Evolutionary conservation across 345 rosid genomes (phyloP), one percentile per base, ranked within the genome.

Genomic region (Rhizophora mangle): DNA sequence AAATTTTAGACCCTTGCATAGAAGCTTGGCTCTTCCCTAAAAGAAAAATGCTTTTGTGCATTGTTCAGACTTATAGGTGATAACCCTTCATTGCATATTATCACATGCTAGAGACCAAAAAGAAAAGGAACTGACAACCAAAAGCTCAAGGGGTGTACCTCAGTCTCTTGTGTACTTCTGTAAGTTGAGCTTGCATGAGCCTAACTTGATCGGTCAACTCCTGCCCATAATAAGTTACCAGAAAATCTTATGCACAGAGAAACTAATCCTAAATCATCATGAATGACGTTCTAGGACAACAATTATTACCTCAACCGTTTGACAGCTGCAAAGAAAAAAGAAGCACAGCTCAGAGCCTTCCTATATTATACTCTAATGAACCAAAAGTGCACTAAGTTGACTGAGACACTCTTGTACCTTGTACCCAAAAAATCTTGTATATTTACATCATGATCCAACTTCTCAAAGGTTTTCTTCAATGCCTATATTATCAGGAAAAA

Each of bases 381-480:
- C 30, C 69, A 37, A 24, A 62, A 68, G 3, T 19, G 30, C 18
- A 1, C 36, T 54, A 26, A 9, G 51, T 68, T 19, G 63, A 43
- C 32, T 24, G 54, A 67, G 8, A 58, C 11, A 37, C 73, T 63
- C 26, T 67, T 62, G 29, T 73, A 93, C 96, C 87, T 87, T 76
- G 90, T 65, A 76, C 93, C 93, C 64, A 93, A 75, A 71, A 90
- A 87, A 62, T 89, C 96, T 36, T 93, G 82, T 74, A 93, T 86
- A 80, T 86, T 86, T 61, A 93, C 92, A 78, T 90, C 93, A 74
- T 93, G 98, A 76, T 93, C 96, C 83, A 90, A 82, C 76, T 90
- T 90, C 87, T 87, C 89, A 68, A 93, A 93, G 60, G 96, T 89
- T 81, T 93, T 93, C 90, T 85, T 89, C 82, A 90, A 76, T 67